These are phyloP conservation scores for Russula sp. DNA, from an alignment of 768 basidiomycete genomes.

Conservation along the genomic window DNA sequence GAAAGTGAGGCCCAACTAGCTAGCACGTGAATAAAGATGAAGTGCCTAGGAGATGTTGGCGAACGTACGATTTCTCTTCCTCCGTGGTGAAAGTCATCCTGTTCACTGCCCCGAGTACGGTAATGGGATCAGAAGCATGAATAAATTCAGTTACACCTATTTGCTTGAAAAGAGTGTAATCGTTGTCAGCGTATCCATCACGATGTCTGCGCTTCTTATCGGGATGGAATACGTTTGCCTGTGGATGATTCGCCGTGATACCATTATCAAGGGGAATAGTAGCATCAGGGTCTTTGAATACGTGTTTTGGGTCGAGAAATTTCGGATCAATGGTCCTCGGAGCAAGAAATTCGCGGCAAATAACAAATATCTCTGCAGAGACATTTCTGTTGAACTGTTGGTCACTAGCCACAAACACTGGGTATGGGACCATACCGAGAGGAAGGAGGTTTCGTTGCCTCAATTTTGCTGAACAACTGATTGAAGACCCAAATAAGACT, in stretches of 20 bases:
- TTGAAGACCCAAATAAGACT: slow-evolving; percentile 98
- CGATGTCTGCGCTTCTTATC: slow-evolving; percentile 92
- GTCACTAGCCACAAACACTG: not conserved
- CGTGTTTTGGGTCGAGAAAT: slow-evolving; percentile 94
- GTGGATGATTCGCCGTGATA: slow-evolving; percentile 55
- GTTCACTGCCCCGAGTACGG: slow-evolving; percentile 70
- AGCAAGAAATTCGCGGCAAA: slow-evolving; percentile 90
- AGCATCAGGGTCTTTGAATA: slow-evolving; percentile 84
- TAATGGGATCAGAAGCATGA: slow-evolving; percentile 60
- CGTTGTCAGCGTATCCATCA: slow-evolving; percentile 92
- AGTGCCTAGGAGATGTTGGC: not conserved
- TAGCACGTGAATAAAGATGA: slow-evolving; percentile 2
- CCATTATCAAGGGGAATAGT: slow-evolving; percentile 43
- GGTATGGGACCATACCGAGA: slow-evolving; percentile 58
- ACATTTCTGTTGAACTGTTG: slow-evolving; percentile 61
- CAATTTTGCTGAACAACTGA: slow-evolving; percentile 92
- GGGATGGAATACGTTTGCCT: slow-evolving; percentile 92
- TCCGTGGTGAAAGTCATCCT: slow-evolving; percentile 70
- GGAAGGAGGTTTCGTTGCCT: slow-evolving; percentile 97
- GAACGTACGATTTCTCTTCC: slow-evolving; percentile 72
- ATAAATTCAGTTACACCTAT: slow-evolving; percentile 67
- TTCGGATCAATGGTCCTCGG: slow-evolving; percentile 96
- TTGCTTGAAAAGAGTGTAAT: slow-evolving; percentile 82
- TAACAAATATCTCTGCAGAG: slow-evolving; percentile 99
- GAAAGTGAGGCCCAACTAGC: slow-evolving; percentile 65